phyloP scores from a whole-genome alignment of 176 grass and related monocot genomes.

The Rhipidocladum racemiflorum region DNA sequence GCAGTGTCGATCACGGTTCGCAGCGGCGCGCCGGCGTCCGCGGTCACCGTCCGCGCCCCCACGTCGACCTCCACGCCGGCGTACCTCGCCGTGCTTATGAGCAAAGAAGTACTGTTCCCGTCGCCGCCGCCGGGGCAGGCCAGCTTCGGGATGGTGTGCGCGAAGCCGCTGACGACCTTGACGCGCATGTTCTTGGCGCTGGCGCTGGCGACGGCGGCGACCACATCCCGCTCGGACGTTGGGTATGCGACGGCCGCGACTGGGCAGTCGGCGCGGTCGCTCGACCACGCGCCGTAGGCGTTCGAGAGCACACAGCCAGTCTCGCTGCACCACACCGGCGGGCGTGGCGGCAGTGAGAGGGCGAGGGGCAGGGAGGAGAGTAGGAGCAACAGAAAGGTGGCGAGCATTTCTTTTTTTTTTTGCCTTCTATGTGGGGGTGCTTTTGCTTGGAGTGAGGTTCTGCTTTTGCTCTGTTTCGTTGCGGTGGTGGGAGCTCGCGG shows the following conservation, averaged over 20 bases:
- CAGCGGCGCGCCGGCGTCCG: conserved; percentile 55
- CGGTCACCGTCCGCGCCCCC: conserved; percentile 48
- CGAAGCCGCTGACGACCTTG: conserved; percentile 74
- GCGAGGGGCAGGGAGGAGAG: not conserved
- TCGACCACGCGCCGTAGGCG: conserved; percentile 73
- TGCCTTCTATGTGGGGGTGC: not conserved
- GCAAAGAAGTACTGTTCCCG: not conserved
- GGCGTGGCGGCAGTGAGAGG: conserved; percentile 44
- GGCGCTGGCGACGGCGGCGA: conserved; percentile 53
- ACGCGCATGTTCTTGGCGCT: conserved; percentile 27
- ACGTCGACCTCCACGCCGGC: conserved; percentile 42
- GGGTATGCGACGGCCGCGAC: conserved; percentile 52
- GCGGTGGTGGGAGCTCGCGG: not conserved
- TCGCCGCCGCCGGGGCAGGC: conserved; percentile 50
- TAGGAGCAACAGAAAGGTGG: not conserved
- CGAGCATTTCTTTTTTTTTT: not conserved
- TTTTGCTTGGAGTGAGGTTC: conserved; percentile 10
- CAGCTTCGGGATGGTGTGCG: conserved; percentile 76
- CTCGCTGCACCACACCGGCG: conserved; percentile 45
- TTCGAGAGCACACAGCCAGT: conserved; percentile 61
- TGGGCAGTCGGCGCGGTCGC: conserved; percentile 61
- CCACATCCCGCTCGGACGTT: conserved; percentile 54
- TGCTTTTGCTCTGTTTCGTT: conserved; percentile 16
- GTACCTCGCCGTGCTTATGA: conserved; percentile 51
- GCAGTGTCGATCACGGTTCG: conserved; percentile 59